Conservation (phyloP, 768 basidiomycete genomes). For the Artomyces pyxidatus region DNA sequence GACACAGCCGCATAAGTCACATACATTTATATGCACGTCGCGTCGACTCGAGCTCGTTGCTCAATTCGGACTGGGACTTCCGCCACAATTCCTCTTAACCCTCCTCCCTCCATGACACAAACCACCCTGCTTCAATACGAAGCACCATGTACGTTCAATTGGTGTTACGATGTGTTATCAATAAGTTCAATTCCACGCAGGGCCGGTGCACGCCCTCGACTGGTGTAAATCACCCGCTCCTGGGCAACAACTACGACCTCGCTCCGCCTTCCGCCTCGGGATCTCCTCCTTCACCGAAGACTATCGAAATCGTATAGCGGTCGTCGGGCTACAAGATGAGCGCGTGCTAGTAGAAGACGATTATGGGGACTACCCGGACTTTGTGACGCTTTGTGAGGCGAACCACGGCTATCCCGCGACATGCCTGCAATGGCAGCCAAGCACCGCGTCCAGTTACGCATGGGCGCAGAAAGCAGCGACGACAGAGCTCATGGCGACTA, state of each 20-base stretch:
- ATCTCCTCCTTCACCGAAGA: conserved; percentile 83
- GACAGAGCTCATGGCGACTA: conserved; percentile 86
- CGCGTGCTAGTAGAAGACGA: conserved; percentile 83
- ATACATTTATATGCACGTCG: no score
- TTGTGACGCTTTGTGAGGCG: conserved; percentile 76
- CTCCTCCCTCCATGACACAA: conserved; percentile 49
- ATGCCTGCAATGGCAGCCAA: conserved; percentile 89
- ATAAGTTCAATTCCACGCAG: conserved; percentile 29
- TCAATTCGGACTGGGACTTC: no score
- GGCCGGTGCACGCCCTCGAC: conserved; percentile 81
- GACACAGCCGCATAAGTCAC: no score
- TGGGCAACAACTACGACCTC: conserved; percentile 63
- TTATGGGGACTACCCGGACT: conserved; percentile 77
- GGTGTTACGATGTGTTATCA: not conserved
- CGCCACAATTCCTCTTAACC: no score
- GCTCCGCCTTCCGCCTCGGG: conserved; percentile 76
- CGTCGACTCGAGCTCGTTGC: no score
- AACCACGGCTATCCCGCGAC: conserved; percentile 92
- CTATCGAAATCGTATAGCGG: conserved; percentile 72
- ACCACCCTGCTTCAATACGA: conserved; percentile 75
- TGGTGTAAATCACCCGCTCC: conserved; percentile 81
- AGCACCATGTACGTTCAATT: conserved; percentile 61
- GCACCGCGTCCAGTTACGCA: conserved; percentile 47
- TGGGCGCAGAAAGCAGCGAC: conserved; percentile 63
- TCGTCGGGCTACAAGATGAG: conserved; percentile 77